These are phyloP conservation scores for Candida tetrigidarum DNA, from an alignment of 1,139 yeast genomes.

Conservation along the genomic window DNA sequence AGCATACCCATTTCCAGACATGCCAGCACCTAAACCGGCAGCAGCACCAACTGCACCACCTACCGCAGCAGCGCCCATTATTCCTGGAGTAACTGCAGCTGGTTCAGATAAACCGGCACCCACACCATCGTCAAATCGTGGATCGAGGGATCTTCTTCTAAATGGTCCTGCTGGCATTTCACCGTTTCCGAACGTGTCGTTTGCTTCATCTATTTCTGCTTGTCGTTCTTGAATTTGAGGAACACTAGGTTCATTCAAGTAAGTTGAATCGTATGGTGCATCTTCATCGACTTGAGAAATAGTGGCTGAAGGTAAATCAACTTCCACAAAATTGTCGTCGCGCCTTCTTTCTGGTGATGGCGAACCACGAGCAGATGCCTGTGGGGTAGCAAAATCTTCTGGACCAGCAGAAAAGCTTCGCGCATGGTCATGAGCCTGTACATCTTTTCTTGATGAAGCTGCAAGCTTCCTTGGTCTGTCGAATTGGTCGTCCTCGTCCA, in stretches of 20 bases:
- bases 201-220: neutral
- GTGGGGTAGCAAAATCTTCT: conserved; percentile 49
- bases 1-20: conserved; percentile 1
- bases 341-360: conserved; percentile 38
- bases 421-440: conserved; percentile 33
- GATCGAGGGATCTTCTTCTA: conserved; percentile 19
- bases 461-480: conserved; percentile 14
- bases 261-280: conserved; percentile 8
- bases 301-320: conserved; percentile 29
- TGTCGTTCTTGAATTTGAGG: conserved; percentile 8
- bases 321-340: conserved; percentile 32
- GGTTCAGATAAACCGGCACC: conserved; percentile 11
- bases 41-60: conserved; percentile 17
- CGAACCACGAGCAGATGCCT: conserved; percentile 26
- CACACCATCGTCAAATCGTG: conserved; percentile 7
- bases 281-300: conserved; percentile 20
- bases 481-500: conserved; percentile 6
- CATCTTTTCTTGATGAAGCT: conserved; percentile 20
- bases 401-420: conserved; percentile 46
- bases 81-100: conserved; percentile 16
- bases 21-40: conserved; percentile 8
- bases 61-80: conserved; percentile 18
- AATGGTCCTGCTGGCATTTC: conserved; percentile 11
- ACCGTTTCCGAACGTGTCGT: conserved; percentile 7
- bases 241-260: conserved; percentile 5